phyloP scores from a whole-genome alignment of 164 flowering plant genomes.

The Dillenia turbinata region DNA sequence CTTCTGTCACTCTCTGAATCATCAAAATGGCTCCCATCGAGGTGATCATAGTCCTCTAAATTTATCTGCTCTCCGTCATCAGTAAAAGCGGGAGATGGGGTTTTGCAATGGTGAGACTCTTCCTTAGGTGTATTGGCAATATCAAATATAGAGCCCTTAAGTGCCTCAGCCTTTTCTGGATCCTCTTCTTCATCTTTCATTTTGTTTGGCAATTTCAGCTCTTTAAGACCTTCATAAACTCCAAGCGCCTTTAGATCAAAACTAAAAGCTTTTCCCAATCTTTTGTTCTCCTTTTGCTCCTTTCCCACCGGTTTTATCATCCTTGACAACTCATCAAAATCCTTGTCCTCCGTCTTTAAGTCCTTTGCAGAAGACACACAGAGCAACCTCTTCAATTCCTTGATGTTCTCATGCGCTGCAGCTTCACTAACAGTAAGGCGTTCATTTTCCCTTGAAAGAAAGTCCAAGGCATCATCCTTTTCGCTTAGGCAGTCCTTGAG shows the following conservation, averaged over 20 bases:
- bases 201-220: conserved; percentile 20
- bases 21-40: conserved; percentile 28
- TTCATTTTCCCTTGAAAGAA: conserved; percentile 44
- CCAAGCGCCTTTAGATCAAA: conserved; percentile 22
- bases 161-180: conserved; percentile 34
- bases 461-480: conserved; percentile 44
- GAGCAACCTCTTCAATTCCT: conserved; percentile 44
- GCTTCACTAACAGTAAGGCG: conserved; percentile 43
- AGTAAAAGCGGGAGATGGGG: conserved; percentile 19
- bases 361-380: conserved; percentile 15
- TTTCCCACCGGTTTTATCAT: conserved; percentile 9
- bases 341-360: conserved; percentile 18
- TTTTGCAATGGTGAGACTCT: conserved; percentile 21
- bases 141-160: conserved; percentile 62
- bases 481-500: conserved; percentile 62
- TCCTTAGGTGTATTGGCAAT: conserved; percentile 30
- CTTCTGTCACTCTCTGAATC: conserved; percentile 37
- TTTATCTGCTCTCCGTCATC: conserved; percentile 28
- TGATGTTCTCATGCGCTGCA: conserved; percentile 45
- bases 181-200: conserved; percentile 16
- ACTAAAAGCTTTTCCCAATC: conserved; percentile 18
- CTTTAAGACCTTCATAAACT: background rate
- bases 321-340: conserved; percentile 7
- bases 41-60: conserved; percentile 40
- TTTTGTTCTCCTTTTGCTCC: conserved; percentile 20